Base-by-base conservation (phyloP, 805 yeast species). In the Barnettozyma pratensis region DNA sequence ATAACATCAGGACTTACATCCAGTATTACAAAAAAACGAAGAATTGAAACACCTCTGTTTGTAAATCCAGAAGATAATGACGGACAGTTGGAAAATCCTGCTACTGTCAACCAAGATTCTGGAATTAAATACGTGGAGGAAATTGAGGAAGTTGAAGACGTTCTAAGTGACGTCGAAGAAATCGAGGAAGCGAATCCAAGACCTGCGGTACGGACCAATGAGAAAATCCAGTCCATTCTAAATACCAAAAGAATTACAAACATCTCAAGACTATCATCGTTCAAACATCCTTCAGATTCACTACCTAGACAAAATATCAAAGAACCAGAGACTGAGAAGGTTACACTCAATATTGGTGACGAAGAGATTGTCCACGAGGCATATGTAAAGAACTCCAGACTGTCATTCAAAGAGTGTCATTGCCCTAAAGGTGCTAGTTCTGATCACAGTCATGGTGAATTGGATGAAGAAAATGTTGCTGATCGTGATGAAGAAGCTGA, bases 261-360 rank as follows among this genome's bases (percentile, higher is more conserved):
- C 14, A 4, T 46, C 4, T 11, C 29, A 14, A 19, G 41, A 6
- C 44, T 54, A 11, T 49, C 58, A 5, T 53, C 57, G 2, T 57
- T 51, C 37, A 45, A 47, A 36, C 50, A 52, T 49, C 27, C 29
- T 14, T 14, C 41, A 5, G 4, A 27, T 5, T 11, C 43, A 6
- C 32, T 19, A 12, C 14, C 41, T 25, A 37, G 30, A 14, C 25
- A 30, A 2, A n/a, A 19, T 3, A 14, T 34, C 1, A 10, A 27
- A n/a, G 41, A 36, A 34, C 9, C 19, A 19, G 31, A 43, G 31
- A 6, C 46, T 9, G 51, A 51, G 5, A 27, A 42, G 11, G 54
- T 61, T 8, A 51, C 56, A 1, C 52, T 62, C 40, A 58, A 58
- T 34, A 55, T 60, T 27, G 65, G 55, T 35, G 64, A 58, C 29